phyloP scores from a whole-genome alignment of 192 early-diverging fungal genomes.

The Backusella westeae region DNA sequence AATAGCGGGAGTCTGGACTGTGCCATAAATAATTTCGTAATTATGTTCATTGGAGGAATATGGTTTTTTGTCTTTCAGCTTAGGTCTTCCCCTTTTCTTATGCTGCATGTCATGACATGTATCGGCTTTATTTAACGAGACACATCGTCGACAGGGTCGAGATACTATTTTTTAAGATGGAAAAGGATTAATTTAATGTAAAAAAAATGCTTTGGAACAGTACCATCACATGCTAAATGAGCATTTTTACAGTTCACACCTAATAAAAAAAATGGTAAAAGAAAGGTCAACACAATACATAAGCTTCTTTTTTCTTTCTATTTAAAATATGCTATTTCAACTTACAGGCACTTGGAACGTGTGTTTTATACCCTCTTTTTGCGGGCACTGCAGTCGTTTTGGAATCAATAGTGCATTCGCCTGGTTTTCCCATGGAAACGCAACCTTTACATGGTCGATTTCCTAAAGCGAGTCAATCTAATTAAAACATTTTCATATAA shows the following conservation, averaged over 20 bases:
- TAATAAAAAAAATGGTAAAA: not conserved
- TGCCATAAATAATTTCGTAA: constrained; percentile 34
- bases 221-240: constrained; percentile 86
- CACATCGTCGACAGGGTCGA: constrained; percentile 80
- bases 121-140: constrained; percentile 67
- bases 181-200: constrained; percentile 9
- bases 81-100: constrained; percentile 85
- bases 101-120: constrained; percentile 87
- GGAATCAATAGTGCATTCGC: not conserved
- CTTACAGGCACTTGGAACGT: constrained; percentile 86
- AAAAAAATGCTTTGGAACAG: constrained; percentile 31
- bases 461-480: not conserved
- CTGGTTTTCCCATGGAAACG: not conserved
- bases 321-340: not conserved
- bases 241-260: constrained; percentile 81
- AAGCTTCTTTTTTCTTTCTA: not conserved
- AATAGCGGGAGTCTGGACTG: constrained; percentile 26
- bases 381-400: constrained; percentile 18
- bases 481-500: not conserved
- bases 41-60: constrained; percentile 17
- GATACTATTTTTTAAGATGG: constrained; percentile 40
- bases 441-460: not conserved
- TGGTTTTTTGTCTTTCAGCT: constrained; percentile 59
- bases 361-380: constrained; percentile 57
- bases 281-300: not conserved